Evolutionary conservation across 2,329 filamentous ascomycete species (phyloP).

Genomic region (Eutypa lata): DNA sequence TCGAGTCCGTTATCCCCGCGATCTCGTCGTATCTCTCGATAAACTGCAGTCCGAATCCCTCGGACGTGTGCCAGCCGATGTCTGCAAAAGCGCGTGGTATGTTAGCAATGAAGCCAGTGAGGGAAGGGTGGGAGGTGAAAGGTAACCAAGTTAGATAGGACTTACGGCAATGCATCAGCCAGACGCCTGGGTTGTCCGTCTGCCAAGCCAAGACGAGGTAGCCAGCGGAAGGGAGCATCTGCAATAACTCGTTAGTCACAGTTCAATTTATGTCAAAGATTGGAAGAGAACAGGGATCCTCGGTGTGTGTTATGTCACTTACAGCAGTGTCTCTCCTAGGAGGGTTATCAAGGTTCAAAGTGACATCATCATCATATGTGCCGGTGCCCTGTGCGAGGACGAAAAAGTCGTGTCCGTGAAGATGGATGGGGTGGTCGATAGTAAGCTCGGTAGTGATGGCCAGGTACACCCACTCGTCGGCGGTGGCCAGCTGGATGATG

Average conservation of each 20-base stretch:
- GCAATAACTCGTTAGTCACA: background rate
- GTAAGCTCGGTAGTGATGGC: constrained; percentile 26
- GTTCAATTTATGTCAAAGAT: background rate
- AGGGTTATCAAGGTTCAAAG: constrained; percentile 39
- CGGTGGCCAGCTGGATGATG: constrained; percentile 23
- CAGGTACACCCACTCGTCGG: constrained; percentile 31
- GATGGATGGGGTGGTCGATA: constrained; percentile 32
- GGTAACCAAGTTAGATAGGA: too few relatives aligned
- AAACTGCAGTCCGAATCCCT: constrained; percentile 51
- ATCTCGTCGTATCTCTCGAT: constrained; percentile 33
- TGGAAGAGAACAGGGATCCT: too few relatives aligned
- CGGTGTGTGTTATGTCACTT: background rate
- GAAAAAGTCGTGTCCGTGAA: constrained; percentile 43
- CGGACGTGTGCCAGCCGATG: constrained; percentile 45
- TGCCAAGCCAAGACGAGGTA: constrained; percentile 48
- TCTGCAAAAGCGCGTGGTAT: constrained; percentile 19
- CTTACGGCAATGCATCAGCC: constrained; percentile 33
- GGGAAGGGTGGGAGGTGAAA: background rate
- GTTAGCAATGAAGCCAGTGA: constrained; percentile 24
- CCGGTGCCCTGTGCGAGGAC: constrained; percentile 31
- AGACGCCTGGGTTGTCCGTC: constrained; percentile 51
- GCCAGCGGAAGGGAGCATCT: constrained; percentile 38
- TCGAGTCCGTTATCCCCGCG: constrained; percentile 11
- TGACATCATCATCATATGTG: constrained; percentile 24
- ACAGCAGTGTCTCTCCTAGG: constrained; percentile 44